Conservation (phyloP, 257 asterid genomes). For the Solanum paucissectum region DNA sequence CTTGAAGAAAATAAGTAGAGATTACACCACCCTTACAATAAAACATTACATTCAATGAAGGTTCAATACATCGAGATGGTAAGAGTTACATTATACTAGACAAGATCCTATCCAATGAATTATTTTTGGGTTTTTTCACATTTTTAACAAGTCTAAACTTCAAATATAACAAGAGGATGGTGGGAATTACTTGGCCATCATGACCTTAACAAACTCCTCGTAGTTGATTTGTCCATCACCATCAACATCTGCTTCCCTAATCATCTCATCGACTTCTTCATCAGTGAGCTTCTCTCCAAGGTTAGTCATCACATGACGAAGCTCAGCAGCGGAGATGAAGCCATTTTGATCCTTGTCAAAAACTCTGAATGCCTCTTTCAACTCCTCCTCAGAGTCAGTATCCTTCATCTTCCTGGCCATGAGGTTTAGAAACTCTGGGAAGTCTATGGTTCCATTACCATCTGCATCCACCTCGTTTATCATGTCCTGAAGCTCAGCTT, state of each 20-base stretch:
- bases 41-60: constrained; percentile 10
- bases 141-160: neutral
- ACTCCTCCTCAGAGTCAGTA: constrained; percentile 61
- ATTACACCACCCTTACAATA: constrained; percentile 16
- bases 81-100: neutral
- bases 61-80: neutral
- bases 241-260: constrained; percentile 59
- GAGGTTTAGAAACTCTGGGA: constrained; percentile 67
- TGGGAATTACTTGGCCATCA: constrained; percentile 49
- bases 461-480: constrained; percentile 61
- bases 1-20: neutral
- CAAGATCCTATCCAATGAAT: constrained; percentile 4
- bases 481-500: constrained; percentile 72
- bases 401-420: constrained; percentile 67
- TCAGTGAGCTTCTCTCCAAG: constrained; percentile 66
- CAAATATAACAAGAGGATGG: neutral
- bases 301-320: constrained; percentile 59
- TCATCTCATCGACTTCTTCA: constrained; percentile 73
- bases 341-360: constrained; percentile 73
- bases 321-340: constrained; percentile 62
- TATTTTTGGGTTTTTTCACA: neutral
- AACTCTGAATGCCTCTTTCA: constrained; percentile 61
- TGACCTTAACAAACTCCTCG: constrained; percentile 53
- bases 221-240: constrained; percentile 61
- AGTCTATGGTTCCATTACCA: constrained; percentile 61